phyloP scores from a whole-genome alignment of 2,329 filamentous ascomycete genomes.

The Colletotrichum lupini region DNA sequence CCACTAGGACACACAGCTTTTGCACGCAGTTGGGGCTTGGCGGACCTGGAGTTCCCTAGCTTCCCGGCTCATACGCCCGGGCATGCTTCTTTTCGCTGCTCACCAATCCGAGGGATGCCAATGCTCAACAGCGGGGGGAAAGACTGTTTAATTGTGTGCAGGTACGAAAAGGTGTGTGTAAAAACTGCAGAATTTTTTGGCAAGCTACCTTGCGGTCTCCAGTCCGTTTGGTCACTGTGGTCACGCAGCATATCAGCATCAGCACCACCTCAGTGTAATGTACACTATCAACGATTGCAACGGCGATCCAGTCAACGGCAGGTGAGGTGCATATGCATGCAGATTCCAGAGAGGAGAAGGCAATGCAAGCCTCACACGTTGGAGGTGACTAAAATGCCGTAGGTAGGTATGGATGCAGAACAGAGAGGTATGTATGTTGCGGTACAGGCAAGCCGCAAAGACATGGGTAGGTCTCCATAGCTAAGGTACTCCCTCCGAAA shows the following conservation, averaged over 20 bases:
- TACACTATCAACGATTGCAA: background rate
- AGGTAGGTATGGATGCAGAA: background rate
- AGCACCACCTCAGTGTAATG: background rate
- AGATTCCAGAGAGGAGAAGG: background rate
- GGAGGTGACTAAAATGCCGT: background rate
- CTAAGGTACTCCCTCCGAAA: background rate
- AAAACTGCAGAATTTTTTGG: background rate
- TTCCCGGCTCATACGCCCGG: slow-evolving; percentile 11
- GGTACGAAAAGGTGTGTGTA: background rate
- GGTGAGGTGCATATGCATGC: background rate
- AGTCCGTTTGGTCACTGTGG: background rate
- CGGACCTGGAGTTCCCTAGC: slow-evolving; percentile 2
- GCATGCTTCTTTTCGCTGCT: background rate
- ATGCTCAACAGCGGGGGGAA: background rate
- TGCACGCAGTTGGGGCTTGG: slow-evolving; percentile 24
- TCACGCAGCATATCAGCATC: background rate
- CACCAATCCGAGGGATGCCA: background rate
- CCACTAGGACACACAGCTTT: slow-evolving; percentile 23
- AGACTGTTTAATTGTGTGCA: background rate
- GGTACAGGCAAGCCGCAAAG: background rate
- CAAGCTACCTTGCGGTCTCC: background rate
- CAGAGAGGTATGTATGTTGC: background rate
- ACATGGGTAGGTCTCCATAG: slow-evolving; percentile 4
- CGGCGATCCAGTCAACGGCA: background rate
- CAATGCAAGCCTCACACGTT: background rate